Conservation (phyloP, 805 yeast genomes). For the Candida coquimbonensis region DNA sequence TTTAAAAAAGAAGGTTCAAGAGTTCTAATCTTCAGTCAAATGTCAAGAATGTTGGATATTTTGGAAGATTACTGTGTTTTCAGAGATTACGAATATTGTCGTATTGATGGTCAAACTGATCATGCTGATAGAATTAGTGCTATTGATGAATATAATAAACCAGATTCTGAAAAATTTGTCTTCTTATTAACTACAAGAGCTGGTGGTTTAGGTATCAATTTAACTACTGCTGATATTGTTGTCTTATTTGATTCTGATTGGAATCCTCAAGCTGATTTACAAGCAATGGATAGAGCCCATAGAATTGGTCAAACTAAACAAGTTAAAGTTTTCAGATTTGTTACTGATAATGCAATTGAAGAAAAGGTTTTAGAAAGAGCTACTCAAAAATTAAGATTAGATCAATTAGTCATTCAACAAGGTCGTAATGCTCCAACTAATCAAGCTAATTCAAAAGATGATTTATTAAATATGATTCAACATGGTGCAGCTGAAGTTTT, state of each 20-base stretch:
- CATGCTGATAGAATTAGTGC: conserved; percentile 70
- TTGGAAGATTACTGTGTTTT: conserved; percentile 73
- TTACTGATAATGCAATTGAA: conserved; percentile 78
- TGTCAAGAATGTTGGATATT: conserved; percentile 77
- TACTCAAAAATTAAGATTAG: conserved; percentile 69
- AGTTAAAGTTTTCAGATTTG: conserved; percentile 69
- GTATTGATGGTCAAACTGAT: conserved; percentile 81
- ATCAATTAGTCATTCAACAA: conserved; percentile 78
- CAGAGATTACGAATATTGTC: conserved; percentile 62
- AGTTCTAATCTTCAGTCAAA: conserved; percentile 74
- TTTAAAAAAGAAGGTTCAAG: conserved; percentile 65
- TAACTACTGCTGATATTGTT: conserved; percentile 76
- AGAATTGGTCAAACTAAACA: conserved; percentile 84
- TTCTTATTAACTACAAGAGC: conserved; percentile 79
- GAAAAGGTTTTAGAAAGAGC: conserved; percentile 80
- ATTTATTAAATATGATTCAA: conserved; percentile 74
- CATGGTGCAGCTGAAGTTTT: conserved; percentile 70
- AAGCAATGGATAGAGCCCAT: conserved; percentile 87
- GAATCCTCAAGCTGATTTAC: conserved; percentile 87
- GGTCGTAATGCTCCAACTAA: conserved; percentile 38
- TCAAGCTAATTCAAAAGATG: conserved; percentile 53
- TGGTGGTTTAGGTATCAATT: conserved; percentile 83
- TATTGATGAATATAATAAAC: conserved; percentile 75
- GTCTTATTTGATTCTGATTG: conserved; percentile 75
- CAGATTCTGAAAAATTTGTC: conserved; percentile 64